phyloP scores from a whole-genome alignment of 139 green algal species.

The Deuterostichococcus epilithicus region DNA sequence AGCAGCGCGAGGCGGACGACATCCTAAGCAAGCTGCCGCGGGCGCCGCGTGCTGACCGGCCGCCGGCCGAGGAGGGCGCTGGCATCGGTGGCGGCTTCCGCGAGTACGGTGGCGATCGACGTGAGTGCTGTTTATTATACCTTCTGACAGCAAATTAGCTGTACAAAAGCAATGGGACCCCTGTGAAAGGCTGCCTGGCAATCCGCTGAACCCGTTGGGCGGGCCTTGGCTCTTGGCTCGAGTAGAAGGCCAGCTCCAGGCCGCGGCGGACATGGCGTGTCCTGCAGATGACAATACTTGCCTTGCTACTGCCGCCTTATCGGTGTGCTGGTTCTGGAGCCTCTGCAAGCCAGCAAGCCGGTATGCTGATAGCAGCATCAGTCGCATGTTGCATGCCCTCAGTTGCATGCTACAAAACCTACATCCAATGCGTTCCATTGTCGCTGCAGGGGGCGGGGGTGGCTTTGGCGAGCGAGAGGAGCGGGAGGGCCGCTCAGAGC shows the following conservation, averaged over 20 bases:
- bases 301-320: neutral
- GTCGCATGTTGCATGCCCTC: neutral
- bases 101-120: slow-evolving; percentile 63
- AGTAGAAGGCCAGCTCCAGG: neutral
- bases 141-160: too few species aligned
- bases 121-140: neutral
- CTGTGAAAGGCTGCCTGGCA: neutral
- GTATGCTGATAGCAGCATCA: neutral
- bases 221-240: neutral
- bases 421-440: too few species aligned
- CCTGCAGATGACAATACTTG: neutral
- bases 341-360: neutral
- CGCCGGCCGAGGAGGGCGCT: slow-evolving; percentile 22
- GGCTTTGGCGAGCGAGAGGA: slow-evolving; percentile 14
- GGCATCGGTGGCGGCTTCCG: slow-evolving; percentile 70
- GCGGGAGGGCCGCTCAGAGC: slow-evolving; percentile 8
- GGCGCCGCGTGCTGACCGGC: slow-evolving; percentile 49
- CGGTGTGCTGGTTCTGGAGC: neutral
- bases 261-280: too few species aligned
- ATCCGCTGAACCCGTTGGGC: neutral
- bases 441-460: too few species aligned
- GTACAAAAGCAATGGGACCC: neutral
- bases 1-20: slow-evolving; percentile 26
- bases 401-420: too few species aligned
- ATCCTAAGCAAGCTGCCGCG: slow-evolving; percentile 26